Conservation (phyloP, 164 flowering plant species). For the Vitis cinerea region DNA sequence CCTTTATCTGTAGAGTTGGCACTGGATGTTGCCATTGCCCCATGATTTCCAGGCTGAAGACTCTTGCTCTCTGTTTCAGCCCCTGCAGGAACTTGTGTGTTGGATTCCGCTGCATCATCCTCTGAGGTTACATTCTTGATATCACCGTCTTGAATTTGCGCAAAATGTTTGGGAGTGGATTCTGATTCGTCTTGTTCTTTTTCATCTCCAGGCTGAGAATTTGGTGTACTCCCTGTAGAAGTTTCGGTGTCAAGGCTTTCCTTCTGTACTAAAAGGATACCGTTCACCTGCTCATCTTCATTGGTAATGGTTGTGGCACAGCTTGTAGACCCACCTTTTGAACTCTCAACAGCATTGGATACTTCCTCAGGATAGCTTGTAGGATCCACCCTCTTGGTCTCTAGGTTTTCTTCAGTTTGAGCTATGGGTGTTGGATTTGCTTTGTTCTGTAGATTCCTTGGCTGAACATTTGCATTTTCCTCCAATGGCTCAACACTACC, state of each 20-base stretch:
- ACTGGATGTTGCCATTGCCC: constrained; percentile 6
- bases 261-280: constrained; percentile 10
- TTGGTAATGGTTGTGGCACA: constrained; percentile 29
- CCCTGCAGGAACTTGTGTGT: constrained; percentile 11
- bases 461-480: constrained; percentile 7
- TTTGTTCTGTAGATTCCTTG: constrained; percentile 11
- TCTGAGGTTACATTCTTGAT: constrained; percentile 10
- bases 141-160: constrained; percentile 21
- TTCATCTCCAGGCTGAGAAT: constrained; percentile 18
- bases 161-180: constrained; percentile 10
- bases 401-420: constrained; percentile 45
- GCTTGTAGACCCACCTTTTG: constrained; percentile 29
- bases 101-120: constrained; percentile 8
- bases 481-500: constrained; percentile 10
- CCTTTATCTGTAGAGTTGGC: constrained; percentile 5
- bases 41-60: constrained; percentile 2
- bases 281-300: constrained; percentile 28
- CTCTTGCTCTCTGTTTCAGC: constrained; percentile 9
- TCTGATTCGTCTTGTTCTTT: background rate
- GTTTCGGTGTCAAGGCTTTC: constrained; percentile 23
- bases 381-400: constrained; percentile 65
- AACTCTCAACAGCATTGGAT: constrained; percentile 24
- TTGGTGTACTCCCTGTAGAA: constrained; percentile 13
- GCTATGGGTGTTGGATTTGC: constrained; percentile 20
- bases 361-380: constrained; percentile 38